Percentiles rank a stretch among this genome's conserved stretches.
These are phyloP conservation scores for Lachancea meyersii DNA, from an alignment of 805 yeast species.

Conservation along the genomic window DNA sequence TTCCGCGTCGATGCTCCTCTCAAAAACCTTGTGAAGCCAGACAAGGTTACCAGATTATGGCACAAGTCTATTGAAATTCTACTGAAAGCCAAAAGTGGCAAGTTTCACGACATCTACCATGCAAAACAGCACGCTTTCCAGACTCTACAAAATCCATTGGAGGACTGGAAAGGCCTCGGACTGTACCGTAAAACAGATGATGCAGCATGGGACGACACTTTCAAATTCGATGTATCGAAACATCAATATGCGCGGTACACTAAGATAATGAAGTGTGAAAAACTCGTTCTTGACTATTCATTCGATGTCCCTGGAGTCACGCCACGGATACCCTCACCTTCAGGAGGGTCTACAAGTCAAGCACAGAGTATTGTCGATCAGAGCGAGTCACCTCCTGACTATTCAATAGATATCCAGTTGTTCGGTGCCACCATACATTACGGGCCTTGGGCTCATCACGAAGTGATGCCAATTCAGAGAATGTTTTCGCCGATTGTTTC, in stretches of 20 bases:
- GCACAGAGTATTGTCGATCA: conserved; percentile 41
- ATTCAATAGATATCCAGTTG: conserved; percentile 55
- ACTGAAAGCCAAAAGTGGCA: neutral
- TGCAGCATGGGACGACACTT: conserved; percentile 29
- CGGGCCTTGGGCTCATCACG: conserved; percentile 96
- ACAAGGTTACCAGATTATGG: conserved; percentile 1
- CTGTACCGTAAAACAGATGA: conserved; percentile 38
- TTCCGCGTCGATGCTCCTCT: conserved; percentile 38
- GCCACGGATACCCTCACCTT: conserved; percentile 35
- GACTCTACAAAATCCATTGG: conserved; percentile 14
- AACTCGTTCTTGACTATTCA: conserved; percentile 50
- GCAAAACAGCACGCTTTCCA: neutral
- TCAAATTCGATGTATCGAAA: conserved; percentile 30
- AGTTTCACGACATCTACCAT: conserved; percentile 1
- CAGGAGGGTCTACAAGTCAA: conserved; percentile 34
- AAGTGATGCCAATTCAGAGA: conserved; percentile 57
- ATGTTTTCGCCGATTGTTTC: conserved; percentile 64
- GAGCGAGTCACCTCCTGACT: conserved; percentile 50
- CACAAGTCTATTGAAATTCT: neutral
- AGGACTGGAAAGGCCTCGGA: conserved; percentile 70
- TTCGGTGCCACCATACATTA: conserved; percentile 64
- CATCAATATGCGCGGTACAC: conserved; percentile 82
- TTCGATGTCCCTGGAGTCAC: conserved; percentile 69
- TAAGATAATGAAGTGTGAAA: conserved; percentile 55
- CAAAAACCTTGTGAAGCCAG: conserved; percentile 11